Evolutionary conservation across 1,284 basidiomycete species (phyloP).

Genomic region (Pyrrhoderma noxium): DNA sequence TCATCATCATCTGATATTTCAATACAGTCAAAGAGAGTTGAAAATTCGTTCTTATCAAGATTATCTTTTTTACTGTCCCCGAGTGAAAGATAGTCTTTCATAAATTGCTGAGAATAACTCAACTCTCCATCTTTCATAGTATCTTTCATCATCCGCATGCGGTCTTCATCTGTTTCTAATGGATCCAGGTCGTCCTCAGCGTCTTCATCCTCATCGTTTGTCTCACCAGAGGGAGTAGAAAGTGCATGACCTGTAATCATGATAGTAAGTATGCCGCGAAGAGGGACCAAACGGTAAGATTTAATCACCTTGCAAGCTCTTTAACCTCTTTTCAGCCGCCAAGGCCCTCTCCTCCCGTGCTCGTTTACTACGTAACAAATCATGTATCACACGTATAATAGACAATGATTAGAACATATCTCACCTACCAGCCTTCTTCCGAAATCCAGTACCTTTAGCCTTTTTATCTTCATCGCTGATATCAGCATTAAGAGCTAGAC

Average conservation of each 20-base stretch:
- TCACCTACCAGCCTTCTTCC: conserved; percentile 64
- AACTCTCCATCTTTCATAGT: conserved; percentile 13
- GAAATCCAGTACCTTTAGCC: conserved; percentile 48
- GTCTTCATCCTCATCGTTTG: conserved; percentile 8
- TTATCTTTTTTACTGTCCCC: conserved; percentile 17
- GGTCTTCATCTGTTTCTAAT: conserved; percentile 17
- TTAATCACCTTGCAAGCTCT: conserved; percentile 32
- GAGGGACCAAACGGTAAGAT: too few species aligned
- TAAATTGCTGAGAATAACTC: conserved; percentile 11
- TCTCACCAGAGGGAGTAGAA: too few species aligned
- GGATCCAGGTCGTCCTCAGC: conserved; percentile 6
- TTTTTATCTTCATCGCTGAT: conserved; percentile 34
- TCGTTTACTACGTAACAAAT: conserved; percentile 44
- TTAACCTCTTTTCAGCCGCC: conserved; percentile 59
- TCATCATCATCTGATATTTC: conserved; percentile 23
- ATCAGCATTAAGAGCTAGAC: conserved; percentile 42
- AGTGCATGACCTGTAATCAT: too few species aligned
- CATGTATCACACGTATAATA: background rate
- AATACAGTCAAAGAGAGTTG: conserved; percentile 16
- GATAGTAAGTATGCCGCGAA: too few species aligned
- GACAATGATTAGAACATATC: conserved; percentile 15
- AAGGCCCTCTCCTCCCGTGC: conserved; percentile 67
- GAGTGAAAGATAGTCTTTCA: conserved; percentile 22
- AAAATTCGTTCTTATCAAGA: background rate
- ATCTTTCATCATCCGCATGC: conserved; percentile 12